phyloP scores from a whole-genome alignment of 169 alveolate genomes.

The Cryptosporidium andersoni region DNA sequence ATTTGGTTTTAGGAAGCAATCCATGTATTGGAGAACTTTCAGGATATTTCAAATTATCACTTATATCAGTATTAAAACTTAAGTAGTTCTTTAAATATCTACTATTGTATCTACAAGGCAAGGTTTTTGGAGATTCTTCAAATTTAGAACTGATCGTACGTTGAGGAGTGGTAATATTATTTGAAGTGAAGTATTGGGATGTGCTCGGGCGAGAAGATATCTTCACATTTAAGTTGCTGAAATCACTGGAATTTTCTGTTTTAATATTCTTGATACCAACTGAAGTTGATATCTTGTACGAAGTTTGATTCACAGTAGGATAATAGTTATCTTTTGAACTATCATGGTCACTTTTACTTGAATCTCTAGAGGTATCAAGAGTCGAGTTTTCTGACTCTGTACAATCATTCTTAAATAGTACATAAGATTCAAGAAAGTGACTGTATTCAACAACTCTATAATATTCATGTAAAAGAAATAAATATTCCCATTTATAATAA shows the following conservation, averaged over 20 bases:
- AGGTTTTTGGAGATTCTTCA: too few species aligned
- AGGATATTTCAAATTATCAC: too few species aligned
- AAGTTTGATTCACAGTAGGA: not conserved
- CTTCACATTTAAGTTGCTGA: too few species aligned
- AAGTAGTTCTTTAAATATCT: too few species aligned
- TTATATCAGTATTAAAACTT: too few species aligned
- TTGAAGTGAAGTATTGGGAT: too few species aligned
- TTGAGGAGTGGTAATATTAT: too few species aligned
- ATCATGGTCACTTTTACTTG: conserved; percentile 13
- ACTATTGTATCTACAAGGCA: too few species aligned
- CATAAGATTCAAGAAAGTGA: conserved; percentile 25
- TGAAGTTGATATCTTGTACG: not conserved
- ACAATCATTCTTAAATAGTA: conserved; percentile 12
- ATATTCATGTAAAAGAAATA: conserved; percentile 29
- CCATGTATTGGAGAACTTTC: too few species aligned
- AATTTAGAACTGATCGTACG: too few species aligned
- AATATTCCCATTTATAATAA: conserved; percentile 9
- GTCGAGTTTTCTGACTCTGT: conserved; percentile 21
- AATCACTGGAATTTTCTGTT: not conserved
- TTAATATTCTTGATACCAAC: not conserved
- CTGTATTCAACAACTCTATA: conserved; percentile 28
- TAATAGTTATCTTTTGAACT: conserved; percentile 14
- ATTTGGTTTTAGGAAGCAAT: too few species aligned
- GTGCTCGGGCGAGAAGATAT: too few species aligned
- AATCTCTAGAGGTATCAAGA: conserved; percentile 26